These are phyloP conservation scores for Yarrowia porcina DNA, from an alignment of 805 yeast genomes.

Conservation along the genomic window DNA sequence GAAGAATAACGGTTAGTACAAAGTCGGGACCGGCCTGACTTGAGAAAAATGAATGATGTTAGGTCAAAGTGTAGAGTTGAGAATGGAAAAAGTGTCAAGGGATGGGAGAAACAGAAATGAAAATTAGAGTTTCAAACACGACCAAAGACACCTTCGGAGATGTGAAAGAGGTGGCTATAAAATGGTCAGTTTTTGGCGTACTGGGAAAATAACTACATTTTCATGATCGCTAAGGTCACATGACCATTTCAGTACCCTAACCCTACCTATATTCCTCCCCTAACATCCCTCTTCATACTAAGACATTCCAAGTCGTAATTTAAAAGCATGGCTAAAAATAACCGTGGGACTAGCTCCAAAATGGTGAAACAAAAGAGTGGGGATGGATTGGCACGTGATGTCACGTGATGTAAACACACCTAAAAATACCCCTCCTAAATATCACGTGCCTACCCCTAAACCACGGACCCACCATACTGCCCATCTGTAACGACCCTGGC, in stretches of 20 bases:
- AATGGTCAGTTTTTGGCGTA: too few species aligned
- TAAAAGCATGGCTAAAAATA: not conserved
- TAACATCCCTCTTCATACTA: too few species aligned
- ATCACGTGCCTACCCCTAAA: too few species aligned
- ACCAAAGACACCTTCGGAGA: not conserved
- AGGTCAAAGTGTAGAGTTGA: not conserved
- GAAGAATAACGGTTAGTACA: not conserved
- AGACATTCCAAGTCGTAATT: not conserved
- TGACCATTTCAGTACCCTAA: too few species aligned
- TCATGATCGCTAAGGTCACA: too few species aligned
- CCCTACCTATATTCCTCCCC: not conserved
- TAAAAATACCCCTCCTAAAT: too few species aligned
- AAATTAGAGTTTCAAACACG: conserved; percentile 1
- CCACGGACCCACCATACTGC: not conserved
- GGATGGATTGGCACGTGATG: not conserved
- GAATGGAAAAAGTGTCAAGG: not conserved
- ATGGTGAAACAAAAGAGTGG: too few species aligned
- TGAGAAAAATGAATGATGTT: too few species aligned
- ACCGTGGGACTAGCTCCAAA: not conserved
- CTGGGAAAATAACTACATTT: too few species aligned
- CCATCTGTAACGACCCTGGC: conserved; percentile 12
- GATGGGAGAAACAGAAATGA: not conserved
- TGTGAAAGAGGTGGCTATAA: too few species aligned
- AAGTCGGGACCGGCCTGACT: conserved; percentile 25
- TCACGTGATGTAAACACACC: too few species aligned